Percentiles rank a stretch among this genome's conserved stretches.
Evolutionary conservation across 768 basidiomycete genomes (phyloP).

Genomic region (Lactifluus piperatus): DNA sequence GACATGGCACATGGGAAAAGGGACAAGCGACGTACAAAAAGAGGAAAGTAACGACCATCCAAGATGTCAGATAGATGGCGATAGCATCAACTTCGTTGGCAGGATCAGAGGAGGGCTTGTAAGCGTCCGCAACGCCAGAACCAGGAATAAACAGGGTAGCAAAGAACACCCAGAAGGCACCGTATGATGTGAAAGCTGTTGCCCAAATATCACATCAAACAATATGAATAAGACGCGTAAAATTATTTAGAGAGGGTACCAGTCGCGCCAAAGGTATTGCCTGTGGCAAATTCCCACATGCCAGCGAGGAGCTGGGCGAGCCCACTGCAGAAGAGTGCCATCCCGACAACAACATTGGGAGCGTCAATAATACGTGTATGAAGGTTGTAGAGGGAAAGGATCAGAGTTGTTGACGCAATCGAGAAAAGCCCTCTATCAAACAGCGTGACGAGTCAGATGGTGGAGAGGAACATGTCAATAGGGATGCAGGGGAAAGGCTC

Average conservation of each 20-base stretch:
- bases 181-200: conserved; percentile 72
- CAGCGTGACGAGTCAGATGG: conserved; percentile 36
- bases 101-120: conserved; percentile 22
- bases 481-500: too few relatives aligned
- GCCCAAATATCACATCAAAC: neutral
- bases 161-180: conserved; percentile 85
- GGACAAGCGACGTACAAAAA: conserved; percentile 42
- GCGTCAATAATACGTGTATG: conserved; percentile 40
- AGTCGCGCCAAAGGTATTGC: conserved; percentile 64
- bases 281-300: conserved; percentile 59
- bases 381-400: conserved; percentile 68
- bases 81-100: conserved; percentile 47
- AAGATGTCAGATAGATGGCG: conserved; percentile 65
- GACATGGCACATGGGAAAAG: neutral
- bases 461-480: neutral
- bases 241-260: conserved; percentile 36
- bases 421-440: conserved; percentile 66
- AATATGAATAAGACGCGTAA: neutral
- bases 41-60: conserved; percentile 66
- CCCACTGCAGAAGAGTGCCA: conserved; percentile 81
- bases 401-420: conserved; percentile 77
- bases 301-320: conserved; percentile 81
- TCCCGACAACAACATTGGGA: conserved; percentile 74
- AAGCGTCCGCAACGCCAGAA: conserved; percentile 52
- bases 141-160: conserved; percentile 64